phyloP scores from a whole-genome alignment of 768 basidiomycete species.

The Candolleomyces eurysporus region DNA sequence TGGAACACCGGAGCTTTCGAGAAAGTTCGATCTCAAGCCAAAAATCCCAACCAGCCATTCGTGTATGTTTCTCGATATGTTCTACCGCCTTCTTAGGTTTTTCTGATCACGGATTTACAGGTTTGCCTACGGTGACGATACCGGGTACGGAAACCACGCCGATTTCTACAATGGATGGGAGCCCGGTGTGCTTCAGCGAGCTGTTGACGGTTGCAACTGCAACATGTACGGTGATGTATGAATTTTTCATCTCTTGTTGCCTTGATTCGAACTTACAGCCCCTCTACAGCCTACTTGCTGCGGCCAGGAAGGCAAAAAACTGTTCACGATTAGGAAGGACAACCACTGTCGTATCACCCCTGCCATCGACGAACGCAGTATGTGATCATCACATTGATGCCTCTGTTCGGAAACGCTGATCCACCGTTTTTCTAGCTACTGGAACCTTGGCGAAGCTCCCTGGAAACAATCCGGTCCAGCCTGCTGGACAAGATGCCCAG shows the following conservation, averaged over 20 bases:
- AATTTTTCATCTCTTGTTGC: not conserved
- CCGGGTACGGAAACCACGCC: constrained; percentile 61
- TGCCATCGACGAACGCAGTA: constrained; percentile 46
- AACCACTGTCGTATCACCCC: constrained; percentile 45
- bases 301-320: constrained; percentile 31
- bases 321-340: constrained; percentile 41
- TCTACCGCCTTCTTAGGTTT: not conserved
- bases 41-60: constrained; percentile 50
- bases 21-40: constrained; percentile 36
- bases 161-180: constrained; percentile 68
- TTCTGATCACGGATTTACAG: constrained; percentile 18
- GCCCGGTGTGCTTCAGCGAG: constrained; percentile 48
- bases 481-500: constrained; percentile 30
- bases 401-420: not conserved
- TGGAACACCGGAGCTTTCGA: constrained; percentile 40
- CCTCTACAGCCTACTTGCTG: constrained; percentile 41
- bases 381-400: constrained; percentile 6
- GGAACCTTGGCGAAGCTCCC: constrained; percentile 47
- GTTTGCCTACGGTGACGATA: constrained; percentile 56
- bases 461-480: constrained; percentile 53
- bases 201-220: constrained; percentile 53
- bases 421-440: constrained; percentile 24
- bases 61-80: constrained; percentile 35
- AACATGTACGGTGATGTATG: constrained; percentile 41
- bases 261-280: constrained; percentile 6